phyloP scores from a whole-genome alignment of 1,284 basidiomycete species.

The Lignosus rhinocerotis region DNA sequence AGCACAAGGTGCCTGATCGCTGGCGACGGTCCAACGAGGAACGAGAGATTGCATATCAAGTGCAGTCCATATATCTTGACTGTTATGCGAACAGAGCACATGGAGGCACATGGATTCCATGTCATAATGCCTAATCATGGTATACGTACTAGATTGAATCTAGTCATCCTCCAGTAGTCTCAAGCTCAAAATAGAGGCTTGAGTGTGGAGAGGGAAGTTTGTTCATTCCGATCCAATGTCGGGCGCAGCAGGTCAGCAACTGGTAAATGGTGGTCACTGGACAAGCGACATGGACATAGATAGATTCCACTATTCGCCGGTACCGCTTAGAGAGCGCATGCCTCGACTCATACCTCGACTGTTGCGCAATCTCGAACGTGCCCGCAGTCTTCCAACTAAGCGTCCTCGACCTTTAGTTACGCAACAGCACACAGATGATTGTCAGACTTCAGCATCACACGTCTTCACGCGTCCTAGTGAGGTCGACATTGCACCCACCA shows the following conservation, averaged over 20 bases:
- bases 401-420: not conserved
- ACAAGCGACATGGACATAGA: not conserved
- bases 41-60: slow-evolving; percentile 11
- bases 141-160: no score
- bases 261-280: not conserved
- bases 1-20: slow-evolving; percentile 16
- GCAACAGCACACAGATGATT: not conserved
- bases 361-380: slow-evolving; percentile 40
- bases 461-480: slow-evolving; percentile 21
- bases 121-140: no score
- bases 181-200: not conserved
- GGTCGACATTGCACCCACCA: slow-evolving; percentile 21
- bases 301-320: not conserved
- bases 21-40: slow-evolving; percentile 15
- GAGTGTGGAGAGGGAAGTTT: not conserved
- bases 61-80: not conserved
- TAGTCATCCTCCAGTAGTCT: not conserved
- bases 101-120: no score
- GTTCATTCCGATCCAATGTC: not conserved
- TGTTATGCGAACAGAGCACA: not conserved
- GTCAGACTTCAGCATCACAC: not conserved
- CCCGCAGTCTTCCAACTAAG: slow-evolving; percentile 9
- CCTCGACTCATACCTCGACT: slow-evolving; percentile 69
- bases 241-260: not conserved
- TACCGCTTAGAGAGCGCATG: slow-evolving; percentile 41